Base-by-base conservation (phyloP, 1,284 basidiomycete genomes). In the Leccinum angustisporum region DNA sequence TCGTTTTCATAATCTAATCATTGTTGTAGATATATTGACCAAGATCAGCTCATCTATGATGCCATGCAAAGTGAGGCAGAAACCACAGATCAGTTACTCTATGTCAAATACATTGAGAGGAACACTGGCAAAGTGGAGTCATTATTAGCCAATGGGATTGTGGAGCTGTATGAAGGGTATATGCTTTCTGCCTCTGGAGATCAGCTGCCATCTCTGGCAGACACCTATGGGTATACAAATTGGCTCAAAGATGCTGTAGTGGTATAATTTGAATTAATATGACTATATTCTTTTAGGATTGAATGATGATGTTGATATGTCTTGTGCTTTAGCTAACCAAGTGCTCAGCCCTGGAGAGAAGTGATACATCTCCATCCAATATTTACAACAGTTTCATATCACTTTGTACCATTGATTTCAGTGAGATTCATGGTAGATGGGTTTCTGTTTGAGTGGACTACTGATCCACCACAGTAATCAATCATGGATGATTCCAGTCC, bases 1-100 rank as follows among this genome's bases (percentile, higher is more conserved):
- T 1, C 13, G n/a, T 40, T 51, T n/a, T 11, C 43, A 25, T 58
- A 8, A 53, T 50, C 50, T 67, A 25, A 61, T 57, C 46, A 33
- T 25, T 31, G 10, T 36, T n/a, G 8, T 60, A 90, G 88, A 46
- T 90, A 91, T 68, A 87, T 91, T 67, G 86, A 89, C 66, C 87
- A 91, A 68, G 86, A 83, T 63, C 82, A 86, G 59, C 86, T 87
- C 54, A 78, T 90, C 14, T 74, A 86, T 43, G 83, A 86, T 61
- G 79, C 80, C n/a, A 82, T 80, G 55, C 79, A 75, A 55, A 80
- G 79, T 48, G 76, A 72, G 57, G 75, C 75, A 18, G 86, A 86
- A 62, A 75, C 80, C 27, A 83, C 83, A 64, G 85, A 89, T 64
- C 72, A 83, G 58, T 78, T 83, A 60, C 76, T 86, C 11, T 90